Base-by-base conservation (phyloP, 371 early-diverging fungal genomes). In the Coemansia sp. region DNA sequence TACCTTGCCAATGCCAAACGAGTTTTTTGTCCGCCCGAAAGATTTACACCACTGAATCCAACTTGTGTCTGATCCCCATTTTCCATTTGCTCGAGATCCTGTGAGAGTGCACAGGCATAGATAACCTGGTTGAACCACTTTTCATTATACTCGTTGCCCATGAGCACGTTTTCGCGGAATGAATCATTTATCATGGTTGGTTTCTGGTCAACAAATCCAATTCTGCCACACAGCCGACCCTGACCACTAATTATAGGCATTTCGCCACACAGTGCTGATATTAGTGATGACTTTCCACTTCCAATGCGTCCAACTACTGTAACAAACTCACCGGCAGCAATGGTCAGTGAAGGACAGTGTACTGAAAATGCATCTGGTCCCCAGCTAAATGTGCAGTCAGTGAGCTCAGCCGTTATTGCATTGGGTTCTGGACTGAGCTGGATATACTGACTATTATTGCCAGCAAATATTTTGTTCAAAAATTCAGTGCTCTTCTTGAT, bases 381-480 rank as follows among this genome's bases (percentile, higher is more conserved):
- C 73, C 73, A 73, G 24, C 53, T 60, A 5, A 73, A 73, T 0
- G 21, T 28, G 9, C 73, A 73, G 15, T 41, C 41, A 8, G 61
- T 19, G 23, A 72, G 65, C 29, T 59, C 51, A 4, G 63, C 58
- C 1, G 68, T 44, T 1, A 24, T 23, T 2, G 36, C 40, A 29
- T 39, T 24, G 11, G 51, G 26, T 5, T 23, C 17, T 1, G 36
- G 21, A 1, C 11, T n/a, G 9, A 41, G 58, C 9, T 36, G 26
- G 4, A 58, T 58, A 28, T 52, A 67, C 28, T 19, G 1, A 11
- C 40, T 15, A 5, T 15, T 7, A 2, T 32, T 40, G 17, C 58
- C 19, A 4, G 68, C 48, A 6, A 51, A 11, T 4, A 63, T 28
- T 21, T 46, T 26, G 46, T 51, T 59, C 28, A 72, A 11, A 21